Percentiles rank a stretch among this genome's conserved stretches.
Conservation (phyloP, 306 rosid genomes). For the Citrullus mucosospermus region DNA sequence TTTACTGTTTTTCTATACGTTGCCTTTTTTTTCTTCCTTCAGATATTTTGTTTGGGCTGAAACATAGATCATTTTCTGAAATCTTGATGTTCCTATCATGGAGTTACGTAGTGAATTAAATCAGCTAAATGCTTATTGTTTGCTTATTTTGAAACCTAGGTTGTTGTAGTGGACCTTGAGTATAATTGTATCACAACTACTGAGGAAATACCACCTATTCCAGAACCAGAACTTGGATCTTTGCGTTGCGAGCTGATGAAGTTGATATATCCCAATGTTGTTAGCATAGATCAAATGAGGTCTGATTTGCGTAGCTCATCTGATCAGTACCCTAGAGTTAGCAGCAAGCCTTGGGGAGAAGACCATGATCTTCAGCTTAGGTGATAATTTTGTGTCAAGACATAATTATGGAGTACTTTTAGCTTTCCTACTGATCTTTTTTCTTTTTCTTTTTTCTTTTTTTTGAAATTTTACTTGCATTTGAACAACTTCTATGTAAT, state of each 20-base stretch:
- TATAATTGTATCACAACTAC: slow-evolving; percentile 69
- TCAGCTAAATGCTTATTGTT: neutral
- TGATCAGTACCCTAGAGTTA: slow-evolving; percentile 43
- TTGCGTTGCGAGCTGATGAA: slow-evolving; percentile 69
- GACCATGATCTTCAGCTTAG: slow-evolving; percentile 87
- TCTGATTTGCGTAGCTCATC: slow-evolving; percentile 34
- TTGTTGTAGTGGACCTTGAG: slow-evolving; percentile 94
- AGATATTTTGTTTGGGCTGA: neutral
- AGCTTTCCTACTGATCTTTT: slow-evolving; percentile 9
- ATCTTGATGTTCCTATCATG: neutral
- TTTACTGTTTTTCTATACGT: neutral
- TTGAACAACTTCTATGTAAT: neutral
- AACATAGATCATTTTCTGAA: neutral
- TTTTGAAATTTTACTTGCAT: neutral
- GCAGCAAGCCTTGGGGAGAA: slow-evolving; percentile 88
- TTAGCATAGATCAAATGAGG: slow-evolving; percentile 76
- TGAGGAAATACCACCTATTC: slow-evolving; percentile 95
- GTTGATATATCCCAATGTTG: slow-evolving; percentile 72
- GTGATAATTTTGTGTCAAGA: slow-evolving; percentile 35
- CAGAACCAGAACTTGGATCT: slow-evolving; percentile 72
- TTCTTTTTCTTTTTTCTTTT: neutral
- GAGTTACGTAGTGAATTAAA: neutral
- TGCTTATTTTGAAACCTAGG: slow-evolving; percentile 36
- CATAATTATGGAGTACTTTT: slow-evolving; percentile 12
- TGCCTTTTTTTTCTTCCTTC: neutral